Evolutionary conservation across 1,284 basidiomycete genomes (phyloP).

Genomic region (Sanghuangporus sanghuang): DNA sequence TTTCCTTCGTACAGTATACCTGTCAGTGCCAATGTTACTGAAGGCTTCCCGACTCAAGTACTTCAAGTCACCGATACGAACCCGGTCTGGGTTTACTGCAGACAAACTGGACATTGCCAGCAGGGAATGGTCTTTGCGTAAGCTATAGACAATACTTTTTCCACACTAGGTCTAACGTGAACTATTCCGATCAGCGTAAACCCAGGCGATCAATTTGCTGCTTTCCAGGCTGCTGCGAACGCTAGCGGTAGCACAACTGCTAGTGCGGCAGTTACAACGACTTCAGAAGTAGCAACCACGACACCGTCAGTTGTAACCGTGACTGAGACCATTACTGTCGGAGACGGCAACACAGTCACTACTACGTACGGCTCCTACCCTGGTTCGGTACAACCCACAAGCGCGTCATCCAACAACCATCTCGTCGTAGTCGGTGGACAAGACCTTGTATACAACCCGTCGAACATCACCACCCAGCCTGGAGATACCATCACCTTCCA

Average conservation of each 20-base stretch:
- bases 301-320: conserved; percentile 15
- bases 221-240: conserved; percentile 48
- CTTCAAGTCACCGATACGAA: conserved; percentile 39
- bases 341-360: conserved; percentile 13
- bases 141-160: neutral
- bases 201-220: conserved; percentile 44
- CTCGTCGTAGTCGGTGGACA: conserved; percentile 13
- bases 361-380: conserved; percentile 19
- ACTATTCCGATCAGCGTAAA: conserved; percentile 33
- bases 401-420: conserved; percentile 4
- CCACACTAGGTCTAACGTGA: no score
- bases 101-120: conserved; percentile 39
- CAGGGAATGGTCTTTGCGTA: conserved; percentile 59
- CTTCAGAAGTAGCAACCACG: conserved; percentile 9
- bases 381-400: conserved; percentile 16
- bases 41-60: conserved; percentile 40
- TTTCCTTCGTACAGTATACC: conserved; percentile 35
- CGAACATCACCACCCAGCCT: conserved; percentile 42
- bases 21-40: conserved; percentile 40
- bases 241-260: conserved; percentile 24
- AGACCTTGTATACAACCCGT: conserved; percentile 36
- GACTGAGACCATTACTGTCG: conserved; percentile 14
- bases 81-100: conserved; percentile 58
- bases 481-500: conserved; percentile 61
- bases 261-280: conserved; percentile 18